Evolutionary conservation across 140 eudicot genomes (phyloP), one percentile per base, ranked within the genome.

Genomic region (Flaveria floridana): DNA sequence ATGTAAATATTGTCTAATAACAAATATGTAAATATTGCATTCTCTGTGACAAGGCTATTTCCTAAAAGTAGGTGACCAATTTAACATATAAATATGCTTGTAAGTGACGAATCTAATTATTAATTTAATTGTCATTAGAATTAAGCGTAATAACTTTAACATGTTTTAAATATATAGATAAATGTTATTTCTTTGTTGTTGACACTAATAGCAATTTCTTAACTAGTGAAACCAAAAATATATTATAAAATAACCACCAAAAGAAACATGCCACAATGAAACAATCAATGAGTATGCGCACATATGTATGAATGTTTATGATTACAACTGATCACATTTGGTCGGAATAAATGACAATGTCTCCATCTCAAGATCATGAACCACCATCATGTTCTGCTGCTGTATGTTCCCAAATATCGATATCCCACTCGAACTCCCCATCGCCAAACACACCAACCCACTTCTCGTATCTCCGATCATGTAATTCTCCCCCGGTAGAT

Each of bases 341-440:
- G 88, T 84, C 18, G 96, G 96, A 58, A 87, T 44, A 67, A 92
- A 89, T 2, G 97, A 92, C 64, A 92, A 16, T 7, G 88, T 84
- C 83, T 92, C 89, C 56, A 86, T 83, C 7, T 75, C 78, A 26
- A 92, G 89, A 81, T 92, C 96, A 89, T 92, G 95, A 66, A 89
- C 76, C 81, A 89, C 92, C 81, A 87, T 70, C 70, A 87, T 72
- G 34, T 92, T 89, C 75, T 92, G 97, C 72, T 92, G 97, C 64
- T 89, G 97, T 14, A 87, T 71, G 62, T 92, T 92, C 6, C 97
- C 97, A 77, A 92, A 84, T 10, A 92, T 92, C 26, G 97, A 92
- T 83, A 92, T 87, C 62, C 97, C 97, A 58, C 80, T 86, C 5
- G 96, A 89, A 75, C 95, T 70, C 39, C 96, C 97, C 95, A 92